phyloP scores from a whole-genome alignment of 148 eudicot genomes.

The Pharnaceum exiguum region DNA sequence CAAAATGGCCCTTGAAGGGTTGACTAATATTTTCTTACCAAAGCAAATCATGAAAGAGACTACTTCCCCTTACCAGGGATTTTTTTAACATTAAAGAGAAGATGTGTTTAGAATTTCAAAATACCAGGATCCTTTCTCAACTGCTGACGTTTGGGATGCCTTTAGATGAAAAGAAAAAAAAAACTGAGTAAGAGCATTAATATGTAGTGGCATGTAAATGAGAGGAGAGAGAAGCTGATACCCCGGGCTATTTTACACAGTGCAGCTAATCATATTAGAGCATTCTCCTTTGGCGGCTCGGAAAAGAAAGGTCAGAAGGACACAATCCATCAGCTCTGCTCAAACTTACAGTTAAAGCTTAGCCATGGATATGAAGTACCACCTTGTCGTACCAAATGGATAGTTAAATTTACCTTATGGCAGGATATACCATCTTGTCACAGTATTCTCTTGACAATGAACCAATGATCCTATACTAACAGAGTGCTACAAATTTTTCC shows the following conservation, averaged over 20 bases:
- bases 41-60: conserved; percentile 41
- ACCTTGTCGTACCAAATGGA: conserved; percentile 29
- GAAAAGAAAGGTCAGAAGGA: conserved; percentile 24
- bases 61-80: conserved; percentile 95
- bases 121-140: conserved; percentile 79
- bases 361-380: conserved; percentile 33
- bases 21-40: conserved; percentile 78
- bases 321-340: conserved; percentile 39
- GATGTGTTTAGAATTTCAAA: conserved; percentile 25
- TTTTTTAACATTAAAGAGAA: conserved; percentile 23
- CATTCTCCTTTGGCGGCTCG: conserved; percentile 49
- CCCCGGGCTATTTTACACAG: conserved; percentile 52
- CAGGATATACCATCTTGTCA: conserved; percentile 15
- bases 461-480: conserved; percentile 19
- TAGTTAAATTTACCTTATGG: conserved; percentile 10
- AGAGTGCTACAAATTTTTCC: conserved; percentile 31
- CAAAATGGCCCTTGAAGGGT: conserved; percentile 51
- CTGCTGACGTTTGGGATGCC: conserved; percentile 65
- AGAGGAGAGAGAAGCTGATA: conserved; percentile 55
- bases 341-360: conserved; percentile 44
- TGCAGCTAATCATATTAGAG: conserved; percentile 35
- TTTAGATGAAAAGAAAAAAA: conserved; percentile 56
- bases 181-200: conserved; percentile 53
- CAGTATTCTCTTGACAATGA: conserved; percentile 18
- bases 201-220: conserved; percentile 32